Percentiles rank a stretch among this genome's conserved stretches.
These are phyloP conservation scores for Podila horticola DNA, from an alignment of 192 early-diverging fungal genomes.

Conservation along the genomic window DNA sequence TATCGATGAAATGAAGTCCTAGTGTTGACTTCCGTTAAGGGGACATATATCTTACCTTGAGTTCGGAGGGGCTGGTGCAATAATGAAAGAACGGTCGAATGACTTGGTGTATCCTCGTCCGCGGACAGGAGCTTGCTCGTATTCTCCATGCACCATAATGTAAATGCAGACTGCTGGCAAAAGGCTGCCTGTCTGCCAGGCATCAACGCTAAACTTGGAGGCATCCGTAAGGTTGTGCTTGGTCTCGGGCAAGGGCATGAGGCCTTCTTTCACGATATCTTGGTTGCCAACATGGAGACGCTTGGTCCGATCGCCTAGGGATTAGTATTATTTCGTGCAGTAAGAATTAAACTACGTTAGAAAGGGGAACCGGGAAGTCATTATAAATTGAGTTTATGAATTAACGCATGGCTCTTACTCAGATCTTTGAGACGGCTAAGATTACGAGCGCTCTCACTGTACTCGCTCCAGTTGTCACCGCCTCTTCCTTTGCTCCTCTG, in stretches of 20 bases:
- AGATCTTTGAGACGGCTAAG: conserved; percentile 30
- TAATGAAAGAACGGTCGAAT: conserved; percentile 59
- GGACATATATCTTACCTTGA: conserved; percentile 34
- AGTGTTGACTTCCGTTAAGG: background rate
- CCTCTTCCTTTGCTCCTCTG: conserved; percentile 6
- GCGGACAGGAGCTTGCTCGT: conserved; percentile 13
- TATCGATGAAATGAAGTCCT: background rate
- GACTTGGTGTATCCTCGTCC: conserved; percentile 18
- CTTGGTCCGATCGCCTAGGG: conserved; percentile 17
- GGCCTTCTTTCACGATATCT: conserved; percentile 26
- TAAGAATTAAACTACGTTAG: background rate
- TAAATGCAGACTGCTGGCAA: conserved; percentile 41
- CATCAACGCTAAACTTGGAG: conserved; percentile 55
- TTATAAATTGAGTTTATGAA: background rate
- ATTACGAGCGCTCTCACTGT: conserved; percentile 25
- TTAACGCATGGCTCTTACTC: conserved; percentile 1
- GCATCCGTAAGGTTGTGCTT: conserved; percentile 52
- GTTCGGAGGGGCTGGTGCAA: conserved; percentile 52
- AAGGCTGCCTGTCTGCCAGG: conserved; percentile 58
- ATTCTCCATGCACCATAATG: conserved; percentile 41
- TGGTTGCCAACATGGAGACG: conserved; percentile 25
- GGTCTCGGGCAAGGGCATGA: conserved; percentile 47
- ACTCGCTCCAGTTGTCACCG: conserved; percentile 17
- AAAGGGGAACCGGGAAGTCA: background rate
- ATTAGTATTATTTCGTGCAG: background rate